A percentile compares a stretch with the other conserved stretches of the same genome.
These are phyloP conservation scores for Colletotrichum navitas DNA, from an alignment of 2,329 filamentous ascomycete species.

Conservation along the genomic window DNA sequence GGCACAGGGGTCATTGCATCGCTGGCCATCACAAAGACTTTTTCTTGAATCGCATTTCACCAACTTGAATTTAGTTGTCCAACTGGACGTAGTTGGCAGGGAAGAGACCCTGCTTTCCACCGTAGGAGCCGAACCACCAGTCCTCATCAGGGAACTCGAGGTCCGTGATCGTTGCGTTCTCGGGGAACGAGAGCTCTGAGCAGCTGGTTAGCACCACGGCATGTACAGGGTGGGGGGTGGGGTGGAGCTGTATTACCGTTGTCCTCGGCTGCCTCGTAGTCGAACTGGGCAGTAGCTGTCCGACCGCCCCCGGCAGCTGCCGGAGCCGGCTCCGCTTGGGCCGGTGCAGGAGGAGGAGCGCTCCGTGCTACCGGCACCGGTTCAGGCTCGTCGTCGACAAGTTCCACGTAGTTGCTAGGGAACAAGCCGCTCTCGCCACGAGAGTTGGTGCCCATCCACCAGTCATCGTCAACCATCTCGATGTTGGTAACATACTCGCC, in stretches of 20 bases:
- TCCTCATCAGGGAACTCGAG: conserved; percentile 98
- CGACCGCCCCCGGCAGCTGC: conserved; percentile 57
- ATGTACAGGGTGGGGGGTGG: conserved; percentile 45
- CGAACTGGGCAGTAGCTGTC: conserved; percentile 88
- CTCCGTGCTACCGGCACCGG: conserved; percentile 54
- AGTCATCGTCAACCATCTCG: conserved; percentile 97
- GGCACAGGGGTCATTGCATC: conserved; percentile 17
- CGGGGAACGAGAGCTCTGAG: conserved; percentile 82
- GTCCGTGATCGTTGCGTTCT: conserved; percentile 84
- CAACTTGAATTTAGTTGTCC: conserved; percentile 50
- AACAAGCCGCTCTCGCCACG: conserved; percentile 90
- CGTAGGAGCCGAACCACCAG: conserved; percentile 95
- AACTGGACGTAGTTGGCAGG: conserved; percentile 78
- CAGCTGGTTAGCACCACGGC: conserved; percentile 46
- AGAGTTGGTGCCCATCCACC: conserved; percentile 96
- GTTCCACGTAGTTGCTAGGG: conserved; percentile 96
- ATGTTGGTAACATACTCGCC: conserved; percentile 92
- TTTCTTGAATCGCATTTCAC: conserved; percentile 30
- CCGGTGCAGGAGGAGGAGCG: conserved; percentile 49
- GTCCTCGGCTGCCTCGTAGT: conserved; percentile 97
- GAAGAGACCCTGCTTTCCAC: conserved; percentile 87
- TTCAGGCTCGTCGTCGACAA: conserved; percentile 74
- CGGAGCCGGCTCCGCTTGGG: conserved; percentile 55
- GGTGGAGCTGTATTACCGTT: conserved; percentile 72
- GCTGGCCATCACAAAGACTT: conserved; percentile 38